Conservation (phyloP, 2,329 filamentous ascomycete species). For the Pyrenochaeta sp. region DNA sequence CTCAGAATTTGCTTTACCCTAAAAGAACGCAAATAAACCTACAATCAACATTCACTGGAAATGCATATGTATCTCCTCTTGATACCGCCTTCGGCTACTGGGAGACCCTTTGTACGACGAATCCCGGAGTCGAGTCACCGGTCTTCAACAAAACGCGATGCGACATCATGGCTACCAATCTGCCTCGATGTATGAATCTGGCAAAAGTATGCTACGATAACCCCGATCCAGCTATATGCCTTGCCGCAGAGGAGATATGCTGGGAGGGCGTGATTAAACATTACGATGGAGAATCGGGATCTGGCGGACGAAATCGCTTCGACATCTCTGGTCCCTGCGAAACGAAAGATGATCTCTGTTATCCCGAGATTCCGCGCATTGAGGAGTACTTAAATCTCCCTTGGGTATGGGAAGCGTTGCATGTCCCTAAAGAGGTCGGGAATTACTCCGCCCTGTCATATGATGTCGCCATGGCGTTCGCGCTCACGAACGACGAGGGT, state of each 20-base stretch:
- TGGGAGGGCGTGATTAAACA: conserved; percentile 48
- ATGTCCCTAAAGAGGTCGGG: conserved; percentile 39
- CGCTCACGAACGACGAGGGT: conserved; percentile 33
- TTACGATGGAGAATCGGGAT: conserved; percentile 52
- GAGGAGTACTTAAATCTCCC: conserved; percentile 45
- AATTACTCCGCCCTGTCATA: conserved; percentile 40
- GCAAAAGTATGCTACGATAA: conserved; percentile 49
- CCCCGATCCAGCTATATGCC: conserved; percentile 53
- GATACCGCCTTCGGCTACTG: conserved; percentile 55
- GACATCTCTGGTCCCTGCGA: conserved; percentile 53
- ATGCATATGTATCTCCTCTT: conserved; percentile 54
- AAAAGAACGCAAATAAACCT: conserved; percentile 53
- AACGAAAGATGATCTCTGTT: conserved; percentile 49
- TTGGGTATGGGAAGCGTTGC: conserved; percentile 41
- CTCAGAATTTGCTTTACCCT: conserved; percentile 53
- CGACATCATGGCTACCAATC: conserved; percentile 54
- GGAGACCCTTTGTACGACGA: conserved; percentile 57
- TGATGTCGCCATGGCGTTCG: conserved; percentile 37
- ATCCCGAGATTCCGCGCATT: conserved; percentile 39
- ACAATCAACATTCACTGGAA: conserved; percentile 56
- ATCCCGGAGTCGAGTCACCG: conserved; percentile 52
- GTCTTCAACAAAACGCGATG: conserved; percentile 57
- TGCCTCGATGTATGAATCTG: conserved; percentile 56
- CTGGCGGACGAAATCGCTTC: conserved; percentile 52
- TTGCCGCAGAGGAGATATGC: conserved; percentile 48